Evolutionary conservation across 805 yeast species (phyloP).

Genomic region (Suhomyces canberraensis): DNA sequence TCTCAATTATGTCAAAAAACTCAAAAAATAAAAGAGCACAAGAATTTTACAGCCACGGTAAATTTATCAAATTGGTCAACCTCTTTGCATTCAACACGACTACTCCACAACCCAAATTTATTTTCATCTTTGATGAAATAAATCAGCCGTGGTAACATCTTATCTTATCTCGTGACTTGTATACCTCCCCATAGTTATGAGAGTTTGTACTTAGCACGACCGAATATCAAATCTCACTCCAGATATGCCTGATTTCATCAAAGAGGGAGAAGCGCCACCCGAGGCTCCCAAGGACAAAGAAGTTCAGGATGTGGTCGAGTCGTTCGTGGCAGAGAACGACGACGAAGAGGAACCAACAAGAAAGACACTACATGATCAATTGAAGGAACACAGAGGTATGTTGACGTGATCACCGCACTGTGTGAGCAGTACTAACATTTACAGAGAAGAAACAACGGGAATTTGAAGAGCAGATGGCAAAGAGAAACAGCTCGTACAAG

Average conservation of each 20-base stretch:
- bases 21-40: too few relatives aligned
- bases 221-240: too few relatives aligned
- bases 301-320: not conserved
- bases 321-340: not conserved
- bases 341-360: constrained; percentile 23
- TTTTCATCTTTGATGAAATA: too few relatives aligned
- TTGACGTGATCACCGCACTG: not conserved
- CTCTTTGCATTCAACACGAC: too few relatives aligned
- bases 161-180: too few relatives aligned
- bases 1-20: too few relatives aligned
- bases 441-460: constrained; percentile 32
- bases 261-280: constrained; percentile 4
- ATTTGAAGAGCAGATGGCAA: constrained; percentile 25
- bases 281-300: not conserved
- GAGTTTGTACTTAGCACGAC: too few relatives aligned
- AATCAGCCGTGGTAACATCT: too few relatives aligned
- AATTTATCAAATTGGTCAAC: too few relatives aligned
- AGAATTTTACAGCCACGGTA: too few relatives aligned
- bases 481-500: constrained; percentile 39
- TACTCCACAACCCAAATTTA: too few relatives aligned
- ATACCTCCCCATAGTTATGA: too few relatives aligned
- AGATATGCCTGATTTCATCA: constrained; percentile 11
- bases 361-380: constrained; percentile 41
- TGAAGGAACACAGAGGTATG: constrained; percentile 39
- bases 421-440: constrained; percentile 14